phyloP scores from a whole-genome alignment of 2,329 filamentous ascomycete genomes.

The Colletotrichum sp. region DNA sequence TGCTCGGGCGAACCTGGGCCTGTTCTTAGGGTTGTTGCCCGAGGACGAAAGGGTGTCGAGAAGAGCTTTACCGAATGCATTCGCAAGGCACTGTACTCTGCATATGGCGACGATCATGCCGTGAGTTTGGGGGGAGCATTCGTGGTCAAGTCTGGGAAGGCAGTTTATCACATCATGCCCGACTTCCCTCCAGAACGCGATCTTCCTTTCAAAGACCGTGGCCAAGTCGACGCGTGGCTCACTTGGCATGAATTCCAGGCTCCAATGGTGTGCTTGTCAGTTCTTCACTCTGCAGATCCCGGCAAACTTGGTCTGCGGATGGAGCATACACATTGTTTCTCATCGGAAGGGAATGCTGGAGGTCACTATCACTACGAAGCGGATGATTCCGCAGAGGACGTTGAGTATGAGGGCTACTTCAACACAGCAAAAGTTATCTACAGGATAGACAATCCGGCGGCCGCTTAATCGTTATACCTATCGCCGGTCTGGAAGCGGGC shows the following conservation, averaged over 20 bases:
- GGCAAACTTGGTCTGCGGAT: conserved; percentile 42
- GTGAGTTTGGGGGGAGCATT: conserved; percentile 48
- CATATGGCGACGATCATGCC: conserved; percentile 35
- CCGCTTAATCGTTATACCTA: neutral
- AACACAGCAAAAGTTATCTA: conserved; percentile 46
- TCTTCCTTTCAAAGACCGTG: conserved; percentile 29
- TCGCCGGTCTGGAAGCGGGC: neutral
- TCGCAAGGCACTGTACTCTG: conserved; percentile 28
- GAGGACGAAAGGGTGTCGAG: conserved; percentile 25
- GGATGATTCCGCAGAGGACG: conserved; percentile 31
- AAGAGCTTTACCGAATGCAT: conserved; percentile 39
- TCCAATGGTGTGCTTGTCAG: conserved; percentile 43
- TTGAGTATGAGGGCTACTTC: conserved; percentile 53
- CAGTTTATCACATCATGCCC: conserved; percentile 49
- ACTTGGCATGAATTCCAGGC: conserved; percentile 40
- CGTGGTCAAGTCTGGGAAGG: conserved; percentile 39
- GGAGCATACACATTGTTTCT: conserved; percentile 54
- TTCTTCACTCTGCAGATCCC: conserved; percentile 47
- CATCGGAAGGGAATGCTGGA: conserved; percentile 34
- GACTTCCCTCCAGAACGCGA: conserved; percentile 39
- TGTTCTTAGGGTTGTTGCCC: conserved; percentile 40
- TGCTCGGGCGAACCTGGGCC: conserved; percentile 36
- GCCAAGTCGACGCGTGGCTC: conserved; percentile 41
- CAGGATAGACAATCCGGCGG: conserved; percentile 35
- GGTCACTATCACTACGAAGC: conserved; percentile 52